A percentile compares a stretch with the other conserved stretches of the same genome.
These are phyloP conservation scores for Rhododendron kiyosumense DNA, from an alignment of 148 eudicot species.

Conservation along the genomic window DNA sequence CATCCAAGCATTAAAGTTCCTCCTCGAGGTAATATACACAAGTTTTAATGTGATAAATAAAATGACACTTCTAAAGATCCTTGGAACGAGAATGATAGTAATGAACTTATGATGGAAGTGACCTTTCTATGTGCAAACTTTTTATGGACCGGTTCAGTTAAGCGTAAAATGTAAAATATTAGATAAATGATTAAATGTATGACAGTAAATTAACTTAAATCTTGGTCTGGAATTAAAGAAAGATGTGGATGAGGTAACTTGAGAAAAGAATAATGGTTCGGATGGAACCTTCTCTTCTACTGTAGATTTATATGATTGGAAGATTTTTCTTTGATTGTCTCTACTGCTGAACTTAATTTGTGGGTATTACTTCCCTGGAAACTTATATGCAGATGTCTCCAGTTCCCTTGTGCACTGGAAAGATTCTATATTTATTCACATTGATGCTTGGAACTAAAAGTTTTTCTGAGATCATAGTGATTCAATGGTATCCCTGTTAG, in stretches of 20 bases:
- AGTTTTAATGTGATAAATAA: background rate
- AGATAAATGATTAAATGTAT: background rate
- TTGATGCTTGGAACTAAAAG: background rate
- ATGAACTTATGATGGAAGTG: background rate
- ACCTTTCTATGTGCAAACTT: background rate
- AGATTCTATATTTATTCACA: background rate
- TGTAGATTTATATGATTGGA: background rate
- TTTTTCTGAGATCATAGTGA: background rate
- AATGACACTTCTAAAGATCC: background rate
- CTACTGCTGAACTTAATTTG: background rate
- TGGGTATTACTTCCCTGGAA: background rate
- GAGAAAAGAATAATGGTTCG: background rate
- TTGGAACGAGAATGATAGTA: background rate
- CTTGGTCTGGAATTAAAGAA: background rate
- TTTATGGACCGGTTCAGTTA: background rate
- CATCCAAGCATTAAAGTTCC: constrained; percentile 79
- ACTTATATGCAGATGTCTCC: background rate
- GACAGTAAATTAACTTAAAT: background rate
- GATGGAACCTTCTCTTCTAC: background rate
- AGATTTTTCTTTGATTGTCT: background rate
- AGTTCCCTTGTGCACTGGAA: background rate
- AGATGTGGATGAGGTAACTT: background rate
- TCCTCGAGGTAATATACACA: constrained; percentile 52
- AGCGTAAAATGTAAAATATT: background rate
- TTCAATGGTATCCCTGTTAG: background rate